Base-by-base conservation (phyloP, 768 basidiomycete genomes). In the Sutorius australiensis region DNA sequence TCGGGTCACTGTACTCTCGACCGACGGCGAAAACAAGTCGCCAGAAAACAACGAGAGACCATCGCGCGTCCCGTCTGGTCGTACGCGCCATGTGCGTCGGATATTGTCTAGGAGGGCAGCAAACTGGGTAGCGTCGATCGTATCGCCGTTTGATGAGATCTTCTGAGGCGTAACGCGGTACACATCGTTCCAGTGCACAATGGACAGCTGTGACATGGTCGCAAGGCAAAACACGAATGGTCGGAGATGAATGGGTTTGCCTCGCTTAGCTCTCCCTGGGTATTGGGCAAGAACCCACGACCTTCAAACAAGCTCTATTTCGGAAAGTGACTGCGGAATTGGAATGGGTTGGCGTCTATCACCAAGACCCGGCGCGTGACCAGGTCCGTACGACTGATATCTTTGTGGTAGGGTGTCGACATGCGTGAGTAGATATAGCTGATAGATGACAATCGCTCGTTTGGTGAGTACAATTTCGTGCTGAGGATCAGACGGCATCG, bases 121-220 rank as follows among this genome's bases (percentile, higher is more conserved):
- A 68, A 93, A 95, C 67, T 94, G 91, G 11, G 88, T 84, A 24
- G 92, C 90, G 67, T 90, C 87, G 61, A 95, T 87, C n/a, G 84
- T 87, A 42, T 81, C 82, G 2, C 69, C 60, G 13, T 79, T 75
- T 10, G 65, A 70, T 0, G 73, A 72, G 27, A 86, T 61, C 64
- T 87, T 90, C 67, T 93, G 91, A 10, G 85, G 83, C 5, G 78
- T 75, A 32, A 92, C 87, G 21, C 90, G 83, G 69, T 95, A 95
- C 21, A 85, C 87, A 64, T 91, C 89, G 71, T 90, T 90, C 75
- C 83, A 91, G 58, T 90, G 89, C 3, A 84, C 54, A 48, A 90
- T 77, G 17, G 72, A 67, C 27, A 80, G 55, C 14, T 57, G 63
- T 12, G 67, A 57, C 75, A 77, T 78, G 53, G n/a, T 41, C 27